These are phyloP conservation scores for Psilocybe cyanescens DNA, from an alignment of 768 basidiomycete species.

Conservation along the genomic window DNA sequence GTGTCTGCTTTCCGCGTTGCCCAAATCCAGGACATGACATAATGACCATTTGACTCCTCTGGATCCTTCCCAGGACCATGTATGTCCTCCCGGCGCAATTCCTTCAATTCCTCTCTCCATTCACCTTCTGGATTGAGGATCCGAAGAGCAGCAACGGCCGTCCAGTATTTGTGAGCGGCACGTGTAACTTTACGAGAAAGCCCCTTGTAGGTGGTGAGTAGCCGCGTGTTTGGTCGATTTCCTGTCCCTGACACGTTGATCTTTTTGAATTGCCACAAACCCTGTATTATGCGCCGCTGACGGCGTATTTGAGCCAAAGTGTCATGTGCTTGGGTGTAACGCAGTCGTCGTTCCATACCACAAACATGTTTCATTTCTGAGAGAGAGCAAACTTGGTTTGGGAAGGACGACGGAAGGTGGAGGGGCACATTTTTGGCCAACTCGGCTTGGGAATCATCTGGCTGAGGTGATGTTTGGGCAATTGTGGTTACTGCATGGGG, in stretches of 20 bases:
- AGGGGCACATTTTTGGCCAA: neutral
- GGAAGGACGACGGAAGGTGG: conserved; percentile 9
- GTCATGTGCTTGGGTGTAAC: conserved; percentile 23
- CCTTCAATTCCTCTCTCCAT: conserved; percentile 14
- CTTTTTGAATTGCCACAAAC: conserved; percentile 25
- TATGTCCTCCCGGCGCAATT: conserved; percentile 17
- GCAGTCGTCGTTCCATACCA: conserved; percentile 16
- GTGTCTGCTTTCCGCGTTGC: neutral
- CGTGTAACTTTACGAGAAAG: conserved; percentile 13
- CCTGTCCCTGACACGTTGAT: conserved; percentile 23
- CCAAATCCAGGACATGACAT: conserved; percentile 29
- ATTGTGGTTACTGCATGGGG: conserved; percentile 8
- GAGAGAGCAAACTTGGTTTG: neutral
- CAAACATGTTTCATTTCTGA: neutral
- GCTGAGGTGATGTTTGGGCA: no score
- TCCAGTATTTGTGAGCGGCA: conserved; percentile 16
- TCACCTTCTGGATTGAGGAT: conserved; percentile 18
- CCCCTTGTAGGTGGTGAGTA: conserved; percentile 17
- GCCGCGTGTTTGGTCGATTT: conserved; percentile 23
- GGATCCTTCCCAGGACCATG: conserved; percentile 22
- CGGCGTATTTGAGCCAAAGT: conserved; percentile 20
- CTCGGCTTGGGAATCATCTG: neutral
- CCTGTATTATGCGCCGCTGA: conserved; percentile 10
- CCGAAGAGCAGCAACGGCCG: conserved; percentile 8
- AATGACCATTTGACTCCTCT: conserved; percentile 6